Conservation (phyloP, 306 rosid species). For the Betula pendula region DNA sequence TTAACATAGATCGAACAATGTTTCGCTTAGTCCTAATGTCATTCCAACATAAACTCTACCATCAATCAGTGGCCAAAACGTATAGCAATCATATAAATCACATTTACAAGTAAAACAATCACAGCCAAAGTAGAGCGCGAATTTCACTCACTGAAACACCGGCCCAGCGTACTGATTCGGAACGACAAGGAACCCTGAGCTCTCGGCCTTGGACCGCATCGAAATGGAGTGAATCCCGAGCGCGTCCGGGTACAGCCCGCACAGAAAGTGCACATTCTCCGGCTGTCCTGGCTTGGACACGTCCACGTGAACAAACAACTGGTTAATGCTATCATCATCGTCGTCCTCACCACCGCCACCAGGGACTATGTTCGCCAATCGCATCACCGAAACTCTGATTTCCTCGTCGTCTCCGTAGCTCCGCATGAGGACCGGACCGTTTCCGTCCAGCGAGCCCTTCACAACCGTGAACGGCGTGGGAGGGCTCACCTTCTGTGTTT, state of each 20-base stretch:
- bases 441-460: slow-evolving; percentile 69
- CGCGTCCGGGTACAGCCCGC: slow-evolving; percentile 86
- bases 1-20: neutral
- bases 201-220: slow-evolving; percentile 55
- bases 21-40: neutral
- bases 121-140: neutral
- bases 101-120: neutral
- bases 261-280: slow-evolving; percentile 65
- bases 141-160: slow-evolving; percentile 56
- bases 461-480: slow-evolving; percentile 73
- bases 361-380: slow-evolving; percentile 42
- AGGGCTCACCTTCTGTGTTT: slow-evolving; percentile 68
- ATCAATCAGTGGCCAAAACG: neutral
- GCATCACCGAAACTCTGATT: slow-evolving; percentile 65
- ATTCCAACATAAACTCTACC: neutral
- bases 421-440: slow-evolving; percentile 69
- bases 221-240: slow-evolving; percentile 90
- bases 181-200: slow-evolving; percentile 35
- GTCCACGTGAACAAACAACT: slow-evolving; percentile 76
- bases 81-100: neutral
- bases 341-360: slow-evolving; percentile 43
- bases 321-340: slow-evolving; percentile 49
- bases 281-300: slow-evolving; percentile 62
- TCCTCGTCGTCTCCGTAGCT: slow-evolving; percentile 60
- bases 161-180: slow-evolving; percentile 66